Evolutionary conservation across 140 eudicot species (phyloP), one percentile per base, ranked within the genome.

Genomic region (Flaveria floridana): DNA sequence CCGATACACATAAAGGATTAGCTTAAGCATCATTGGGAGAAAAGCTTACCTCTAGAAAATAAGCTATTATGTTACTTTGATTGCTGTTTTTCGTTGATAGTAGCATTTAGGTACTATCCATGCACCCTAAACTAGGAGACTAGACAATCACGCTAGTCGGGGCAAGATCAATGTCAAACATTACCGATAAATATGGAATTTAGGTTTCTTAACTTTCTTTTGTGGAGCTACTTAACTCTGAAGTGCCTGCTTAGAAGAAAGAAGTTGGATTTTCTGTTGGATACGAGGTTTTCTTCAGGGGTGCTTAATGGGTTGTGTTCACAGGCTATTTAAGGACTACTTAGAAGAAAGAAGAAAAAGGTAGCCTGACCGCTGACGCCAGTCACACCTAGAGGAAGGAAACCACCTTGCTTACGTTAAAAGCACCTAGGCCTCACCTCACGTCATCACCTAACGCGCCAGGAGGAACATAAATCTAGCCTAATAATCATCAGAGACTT

Each of bases 101-200:
- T 16, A 67, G 26, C 76, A 18, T 30, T 30, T 30, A 1, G 53
- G 67, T 19, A 20, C 18, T 72, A 51, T 16, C 51, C 26, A 18
- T 18, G 51, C 70, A 65, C 23, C 55, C 28, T 62, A 59, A 61
- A 34, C 3, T 63, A n/a, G 26, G 46, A 73, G 58, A 26, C 28
- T 41, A 8, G 5, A 57, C 28, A 39, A 2, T 65, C 23, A 11
- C 66, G 18, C 28, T 25, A 19, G 23, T 20, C 14, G 1, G 23
- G 47, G 71, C 19, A 7, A 18, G 50, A 62, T 47, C 71, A 74
- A 63, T 8, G 37, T 51, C 64, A 74, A 26, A 63, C 13, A 37
- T 20, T 18, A 63, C 37, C 16, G 19, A 48, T 47, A 57, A 74
- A 23, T 1, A 2, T 44, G 52, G 13, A 48, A n/a, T 7, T 56